Evolutionary conservation across 176 grass and related monocot genomes (phyloP).

Genomic region (Elymus sibiricus): DNA sequence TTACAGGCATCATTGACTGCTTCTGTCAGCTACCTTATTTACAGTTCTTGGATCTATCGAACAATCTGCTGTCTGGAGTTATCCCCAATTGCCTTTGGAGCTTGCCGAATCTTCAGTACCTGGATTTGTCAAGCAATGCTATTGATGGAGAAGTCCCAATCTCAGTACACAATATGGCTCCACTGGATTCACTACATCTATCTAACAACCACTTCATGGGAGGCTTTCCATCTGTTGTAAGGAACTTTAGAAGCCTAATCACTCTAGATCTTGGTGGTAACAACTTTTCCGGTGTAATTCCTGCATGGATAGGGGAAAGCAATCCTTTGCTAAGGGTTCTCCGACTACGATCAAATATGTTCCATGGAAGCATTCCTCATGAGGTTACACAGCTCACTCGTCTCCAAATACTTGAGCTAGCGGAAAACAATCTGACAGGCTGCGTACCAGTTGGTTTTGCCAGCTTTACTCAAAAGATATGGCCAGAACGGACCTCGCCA

Average conservation of each 20-base stretch:
- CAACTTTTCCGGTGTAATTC: constrained; percentile 5
- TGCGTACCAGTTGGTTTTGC: neutral
- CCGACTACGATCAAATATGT: neutral
- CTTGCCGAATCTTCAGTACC: neutral
- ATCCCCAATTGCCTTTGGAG: constrained; percentile 32
- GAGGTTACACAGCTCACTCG: neutral
- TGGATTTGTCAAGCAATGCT: constrained; percentile 19
- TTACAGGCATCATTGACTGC: neutral
- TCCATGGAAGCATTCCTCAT: constrained; percentile 12
- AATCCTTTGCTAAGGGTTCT: neutral
- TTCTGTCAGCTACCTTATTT: neutral
- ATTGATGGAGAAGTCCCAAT: neutral
- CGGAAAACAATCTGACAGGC: constrained; percentile 28
- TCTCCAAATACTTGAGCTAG: constrained; percentile 29
- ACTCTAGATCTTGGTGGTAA: neutral
- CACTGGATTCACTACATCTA: neutral
- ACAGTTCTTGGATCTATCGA: neutral
- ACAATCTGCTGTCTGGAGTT: constrained; percentile 25
- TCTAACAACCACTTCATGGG: neutral
- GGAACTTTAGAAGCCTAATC: neutral
- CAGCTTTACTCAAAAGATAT: neutral
- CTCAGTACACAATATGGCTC: neutral
- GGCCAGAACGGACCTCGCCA: neutral
- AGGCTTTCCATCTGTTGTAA: neutral
- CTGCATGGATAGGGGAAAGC: neutral